Evolutionary conservation across 495 filamentous ascomycete genomes (phyloP).

Genomic region (Penicillium herquei): DNA sequence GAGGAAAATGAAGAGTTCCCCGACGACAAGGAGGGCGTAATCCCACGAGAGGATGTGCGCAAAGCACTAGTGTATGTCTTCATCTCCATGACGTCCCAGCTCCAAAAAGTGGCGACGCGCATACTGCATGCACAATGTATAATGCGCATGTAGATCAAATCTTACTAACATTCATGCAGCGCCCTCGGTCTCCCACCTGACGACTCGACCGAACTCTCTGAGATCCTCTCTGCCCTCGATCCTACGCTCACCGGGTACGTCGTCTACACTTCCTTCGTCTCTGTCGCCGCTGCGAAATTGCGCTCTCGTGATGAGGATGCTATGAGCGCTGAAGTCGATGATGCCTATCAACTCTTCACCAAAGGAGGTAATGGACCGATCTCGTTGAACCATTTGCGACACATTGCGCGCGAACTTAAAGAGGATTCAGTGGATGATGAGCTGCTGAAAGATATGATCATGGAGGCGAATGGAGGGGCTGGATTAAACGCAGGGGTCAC

Average conservation of each 20-base stretch:
- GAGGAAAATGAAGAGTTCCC: constrained; percentile 54
- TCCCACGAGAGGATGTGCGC: constrained; percentile 74
- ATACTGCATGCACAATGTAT: neutral
- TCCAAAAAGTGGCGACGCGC: too few relatives aligned
- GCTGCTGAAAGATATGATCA: constrained; percentile 84
- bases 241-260: constrained; percentile 77
- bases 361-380: constrained; percentile 55
- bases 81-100: too few relatives aligned
- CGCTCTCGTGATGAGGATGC: constrained; percentile 54
- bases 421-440: constrained; percentile 74
- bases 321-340: constrained; percentile 66
- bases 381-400: constrained; percentile 69
- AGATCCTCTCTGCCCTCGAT: constrained; percentile 76
- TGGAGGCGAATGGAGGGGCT: constrained; percentile 82
- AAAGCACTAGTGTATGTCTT: constrained; percentile 72
- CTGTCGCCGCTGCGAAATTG: constrained; percentile 81
- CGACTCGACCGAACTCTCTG: constrained; percentile 61
- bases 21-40: constrained; percentile 68
- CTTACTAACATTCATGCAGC: constrained; percentile 35
- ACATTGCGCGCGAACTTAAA: constrained; percentile 77
- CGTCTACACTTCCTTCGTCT: constrained; percentile 72
- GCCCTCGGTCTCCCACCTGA: constrained; percentile 71
- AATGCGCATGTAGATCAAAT: neutral
- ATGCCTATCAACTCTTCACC: constrained; percentile 78
- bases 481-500: constrained; percentile 70